Evolutionary conservation across 192 early-diverging fungal species (phyloP).

Genomic region (Lunasporangiospora selenospora): DNA sequence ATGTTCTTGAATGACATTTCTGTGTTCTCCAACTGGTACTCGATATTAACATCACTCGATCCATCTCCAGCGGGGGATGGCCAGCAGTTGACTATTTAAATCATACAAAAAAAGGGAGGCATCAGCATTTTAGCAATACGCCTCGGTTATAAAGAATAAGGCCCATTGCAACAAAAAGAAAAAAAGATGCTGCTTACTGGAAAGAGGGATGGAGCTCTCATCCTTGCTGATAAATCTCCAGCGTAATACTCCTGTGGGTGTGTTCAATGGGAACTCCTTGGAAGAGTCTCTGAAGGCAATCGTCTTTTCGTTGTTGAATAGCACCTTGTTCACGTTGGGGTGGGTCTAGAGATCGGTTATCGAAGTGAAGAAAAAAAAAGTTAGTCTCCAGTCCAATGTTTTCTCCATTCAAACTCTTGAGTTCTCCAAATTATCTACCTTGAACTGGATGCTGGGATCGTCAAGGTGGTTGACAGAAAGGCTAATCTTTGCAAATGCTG

Average conservation of each 20-base stretch:
- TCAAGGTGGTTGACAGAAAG: slow-evolving; percentile 66
- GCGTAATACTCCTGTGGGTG: slow-evolving; percentile 85
- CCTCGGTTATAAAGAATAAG: background rate
- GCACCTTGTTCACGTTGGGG: slow-evolving; percentile 94
- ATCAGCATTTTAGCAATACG: background rate
- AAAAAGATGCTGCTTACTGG: slow-evolving; percentile 55
- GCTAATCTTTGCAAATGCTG: slow-evolving; percentile 65
- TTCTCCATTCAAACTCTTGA: background rate
- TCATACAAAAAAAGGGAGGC: background rate
- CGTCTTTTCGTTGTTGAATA: slow-evolving; percentile 73
- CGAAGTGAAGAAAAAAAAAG: slow-evolving; percentile 10
- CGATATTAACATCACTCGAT: slow-evolving; percentile 93
- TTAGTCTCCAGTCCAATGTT: slow-evolving; percentile 3
- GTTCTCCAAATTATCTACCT: slow-evolving; percentile 54
- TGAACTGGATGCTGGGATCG: slow-evolving; percentile 80
- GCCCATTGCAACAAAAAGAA: background rate
- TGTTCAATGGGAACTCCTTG: slow-evolving; percentile 85
- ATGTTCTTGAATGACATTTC: slow-evolving; percentile 87
- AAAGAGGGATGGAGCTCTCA: slow-evolving; percentile 85
- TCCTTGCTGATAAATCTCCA: slow-evolving; percentile 88
- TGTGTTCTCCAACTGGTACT: slow-evolving; percentile 88
- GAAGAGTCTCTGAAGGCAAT: slow-evolving; percentile 85
- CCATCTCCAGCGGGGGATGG: slow-evolving; percentile 90
- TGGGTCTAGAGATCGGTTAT: too few species aligned
- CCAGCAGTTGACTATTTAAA: slow-evolving; percentile 91